Evolutionary conservation across 129 eudicot species (phyloP).

Genomic region (Mikania micrantha): DNA sequence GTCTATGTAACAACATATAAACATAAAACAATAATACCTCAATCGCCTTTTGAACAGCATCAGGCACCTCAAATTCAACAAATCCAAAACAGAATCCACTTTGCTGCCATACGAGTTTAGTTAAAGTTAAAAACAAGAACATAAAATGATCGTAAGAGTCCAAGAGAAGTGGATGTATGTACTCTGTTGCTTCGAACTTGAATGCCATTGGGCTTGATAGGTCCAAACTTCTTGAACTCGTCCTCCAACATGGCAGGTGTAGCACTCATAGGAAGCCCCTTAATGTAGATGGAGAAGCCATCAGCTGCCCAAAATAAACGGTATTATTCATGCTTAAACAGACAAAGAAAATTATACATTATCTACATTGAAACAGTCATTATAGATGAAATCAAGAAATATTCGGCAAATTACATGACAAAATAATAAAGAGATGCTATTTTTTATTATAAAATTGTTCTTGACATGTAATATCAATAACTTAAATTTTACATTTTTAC

Average conservation of each 20-base stretch:
- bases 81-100: constrained; percentile 95
- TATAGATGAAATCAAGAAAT: neutral
- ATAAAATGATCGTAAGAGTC: neutral
- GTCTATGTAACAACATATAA: neutral
- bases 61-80: constrained; percentile 84
- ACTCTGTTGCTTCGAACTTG: constrained; percentile 87
- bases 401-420: too few species aligned
- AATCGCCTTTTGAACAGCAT: constrained; percentile 70
- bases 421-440: neutral
- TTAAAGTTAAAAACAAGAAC: constrained; percentile 6
- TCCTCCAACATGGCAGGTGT: constrained; percentile 55
- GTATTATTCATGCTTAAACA: neutral
- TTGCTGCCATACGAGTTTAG: constrained; percentile 38
- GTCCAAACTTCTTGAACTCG: constrained; percentile 67
- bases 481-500: too few species aligned
- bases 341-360: neutral
- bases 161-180: constrained; percentile 11
- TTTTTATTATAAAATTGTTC: neutral
- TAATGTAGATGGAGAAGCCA: constrained; percentile 61
- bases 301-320: constrained; percentile 45
- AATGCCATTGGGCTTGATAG: constrained; percentile 72
- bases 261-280: constrained; percentile 64
- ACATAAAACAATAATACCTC: constrained; percentile 45
- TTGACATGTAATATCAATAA: too few species aligned
- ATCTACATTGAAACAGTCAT: neutral